phyloP scores from a whole-genome alignment of 2,329 filamentous ascomycete genomes.

The Colletotrichum eremochloae region DNA sequence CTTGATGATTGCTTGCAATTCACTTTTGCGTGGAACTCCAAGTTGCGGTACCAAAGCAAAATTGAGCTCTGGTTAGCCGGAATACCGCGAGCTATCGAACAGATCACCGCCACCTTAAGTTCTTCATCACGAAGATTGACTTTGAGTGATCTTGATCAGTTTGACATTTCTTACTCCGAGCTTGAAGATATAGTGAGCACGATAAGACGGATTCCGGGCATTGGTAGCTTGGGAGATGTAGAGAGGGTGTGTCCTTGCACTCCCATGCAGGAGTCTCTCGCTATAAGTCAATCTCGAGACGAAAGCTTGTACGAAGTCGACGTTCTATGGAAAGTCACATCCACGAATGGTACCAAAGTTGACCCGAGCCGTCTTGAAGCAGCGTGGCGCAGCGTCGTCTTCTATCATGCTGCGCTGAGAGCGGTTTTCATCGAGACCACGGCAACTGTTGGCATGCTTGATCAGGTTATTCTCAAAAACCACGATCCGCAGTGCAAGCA shows the following conservation, averaged over 20 bases:
- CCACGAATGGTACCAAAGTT: constrained; percentile 17
- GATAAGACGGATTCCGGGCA: not conserved
- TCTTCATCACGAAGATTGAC: not conserved
- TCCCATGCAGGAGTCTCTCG: constrained; percentile 54
- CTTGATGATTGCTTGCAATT: not conserved
- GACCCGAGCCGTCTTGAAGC: constrained; percentile 34
- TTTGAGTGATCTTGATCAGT: not conserved
- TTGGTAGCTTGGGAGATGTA: constrained; percentile 40
- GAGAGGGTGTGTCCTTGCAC: constrained; percentile 56
- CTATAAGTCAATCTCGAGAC: constrained; percentile 50
- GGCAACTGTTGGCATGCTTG: constrained; percentile 41
- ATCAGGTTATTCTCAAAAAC: constrained; percentile 50
- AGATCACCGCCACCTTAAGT: not conserved
- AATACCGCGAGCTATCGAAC: not conserved
- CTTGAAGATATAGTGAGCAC: not conserved
- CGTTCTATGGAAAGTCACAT: constrained; percentile 43
- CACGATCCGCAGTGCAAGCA: not conserved
- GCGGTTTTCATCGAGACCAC: constrained; percentile 51
- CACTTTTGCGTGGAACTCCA: not conserved
- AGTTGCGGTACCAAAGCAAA: not conserved
- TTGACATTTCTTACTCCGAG: not conserved
- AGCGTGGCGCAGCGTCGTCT: constrained; percentile 47
- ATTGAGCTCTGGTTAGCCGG: not conserved
- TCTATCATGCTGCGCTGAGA: constrained; percentile 49
- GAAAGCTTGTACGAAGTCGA: constrained; percentile 46